Evolutionary conservation across 202 grass and related monocot genomes (phyloP).

Genomic region (Setaria viridis): DNA sequence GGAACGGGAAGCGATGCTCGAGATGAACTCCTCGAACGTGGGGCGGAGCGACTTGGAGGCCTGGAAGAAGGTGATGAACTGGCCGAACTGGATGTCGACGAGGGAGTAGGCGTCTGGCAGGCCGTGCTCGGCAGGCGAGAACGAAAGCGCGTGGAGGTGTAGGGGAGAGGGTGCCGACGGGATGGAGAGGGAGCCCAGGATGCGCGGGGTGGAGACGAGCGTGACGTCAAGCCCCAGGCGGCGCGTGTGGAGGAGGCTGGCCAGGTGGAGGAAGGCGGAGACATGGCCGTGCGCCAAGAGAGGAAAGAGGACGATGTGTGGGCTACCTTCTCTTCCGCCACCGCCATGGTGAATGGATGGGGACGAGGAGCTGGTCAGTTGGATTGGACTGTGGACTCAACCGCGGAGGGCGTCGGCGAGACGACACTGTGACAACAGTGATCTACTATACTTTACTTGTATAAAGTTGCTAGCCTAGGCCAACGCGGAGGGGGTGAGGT

Average conservation of each 20-base stretch:
- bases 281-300: slow-evolving; percentile 69
- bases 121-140: slow-evolving; percentile 61
- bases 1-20: slow-evolving; percentile 21
- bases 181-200: slow-evolving; percentile 42
- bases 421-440: neutral
- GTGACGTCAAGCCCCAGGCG: slow-evolving; percentile 44
- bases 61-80: slow-evolving; percentile 59
- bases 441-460: too few species aligned
- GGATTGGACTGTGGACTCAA: neutral
- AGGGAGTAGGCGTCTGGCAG: slow-evolving; percentile 56
- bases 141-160: slow-evolving; percentile 55
- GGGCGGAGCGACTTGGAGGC: slow-evolving; percentile 64
- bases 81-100: slow-evolving; percentile 57
- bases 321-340: neutral
- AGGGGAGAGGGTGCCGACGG: slow-evolving; percentile 33
- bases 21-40: slow-evolving; percentile 65
- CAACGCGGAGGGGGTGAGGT: too few species aligned
- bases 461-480: too few species aligned
- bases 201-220: slow-evolving; percentile 54
- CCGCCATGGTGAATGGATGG: slow-evolving; percentile 19
- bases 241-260: slow-evolving; percentile 49
- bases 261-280: slow-evolving; percentile 70
- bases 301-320: slow-evolving; percentile 67
- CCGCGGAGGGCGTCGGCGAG: neutral
- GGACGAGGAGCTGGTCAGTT: neutral